Base-by-base conservation (phyloP, 2,329 filamentous ascomycete genomes). In the Alternaria alternata region DNA sequence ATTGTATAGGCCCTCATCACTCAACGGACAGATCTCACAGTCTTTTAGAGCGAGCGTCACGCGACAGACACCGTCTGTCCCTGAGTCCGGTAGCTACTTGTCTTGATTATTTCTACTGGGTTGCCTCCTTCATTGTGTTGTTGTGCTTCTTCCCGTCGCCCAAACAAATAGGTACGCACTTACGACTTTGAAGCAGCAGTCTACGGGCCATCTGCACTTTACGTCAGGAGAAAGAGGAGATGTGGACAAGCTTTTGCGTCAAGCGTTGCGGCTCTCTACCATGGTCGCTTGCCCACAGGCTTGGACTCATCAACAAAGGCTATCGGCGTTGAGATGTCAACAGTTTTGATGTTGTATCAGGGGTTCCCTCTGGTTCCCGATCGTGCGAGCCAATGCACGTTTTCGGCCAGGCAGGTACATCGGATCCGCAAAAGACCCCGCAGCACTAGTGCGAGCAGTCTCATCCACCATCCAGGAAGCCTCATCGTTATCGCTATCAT, bases 371-470 rank as follows among this genome's bases (percentile, higher is more conserved):
- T 38, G 7, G 32, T 38, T 49, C 32, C 46, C 46, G 38, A 49
- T 57, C 41, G 41, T 46, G 39, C 49, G 47, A 51, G 53, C 46
- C 51, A 43, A 55, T 60, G 53, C 24, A 54, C 46, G 51, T 46
- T 58, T 54, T 42, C 36, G 26, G 51, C 46, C 53, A 60, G 57
- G 53, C 53, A 51, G 43, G 32, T 48, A 43, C 42, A 46, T 57
- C 57, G 57, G 57, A 60, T 60, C 57, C 57, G 57, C 57, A 60
- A 16, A 36, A 41, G 42, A 60, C 57, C 57, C 57, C 57, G 57
- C 57, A 57, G 26, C 53, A 30, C 57, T 60, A 60, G 57, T 41
- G 57, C 41, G 20, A 56, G 42, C 52, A 46, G 43, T 41, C 52
- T 49, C 52, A 26, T 56, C 52, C 46, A 46, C 43, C 39, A 55